These are phyloP conservation scores for Leccinum imitatum DNA, from an alignment of 768 basidiomycete species.

Conservation along the genomic window DNA sequence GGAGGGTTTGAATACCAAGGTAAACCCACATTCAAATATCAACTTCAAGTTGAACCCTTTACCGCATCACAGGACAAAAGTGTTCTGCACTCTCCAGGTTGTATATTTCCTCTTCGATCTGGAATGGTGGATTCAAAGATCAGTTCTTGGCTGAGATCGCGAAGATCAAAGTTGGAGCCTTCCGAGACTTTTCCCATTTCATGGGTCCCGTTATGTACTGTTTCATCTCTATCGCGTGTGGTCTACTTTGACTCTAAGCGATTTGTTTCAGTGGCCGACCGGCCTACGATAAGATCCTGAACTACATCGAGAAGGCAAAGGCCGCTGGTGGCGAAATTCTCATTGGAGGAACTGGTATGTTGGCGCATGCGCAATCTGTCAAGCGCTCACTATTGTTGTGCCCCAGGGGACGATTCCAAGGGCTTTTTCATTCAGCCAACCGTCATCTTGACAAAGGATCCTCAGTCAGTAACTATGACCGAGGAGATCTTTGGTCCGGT, in stretches of 20 bases:
- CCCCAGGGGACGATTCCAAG: conserved; percentile 77
- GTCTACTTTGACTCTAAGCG: background rate
- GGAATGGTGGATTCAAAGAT: conserved; percentile 86
- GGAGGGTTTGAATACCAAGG: conserved; percentile 97
- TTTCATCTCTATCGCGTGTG: background rate
- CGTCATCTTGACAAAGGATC: conserved; percentile 89
- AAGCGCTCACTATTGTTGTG: background rate
- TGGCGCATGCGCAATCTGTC: background rate
- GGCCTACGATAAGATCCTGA: conserved; percentile 85
- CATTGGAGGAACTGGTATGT: conserved; percentile 74
- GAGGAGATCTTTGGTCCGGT: conserved; percentile 99
- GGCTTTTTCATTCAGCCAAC: conserved; percentile 96
- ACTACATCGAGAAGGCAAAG: conserved; percentile 85
- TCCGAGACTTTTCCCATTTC: conserved; percentile 78
- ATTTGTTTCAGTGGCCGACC: conserved; percentile 58
- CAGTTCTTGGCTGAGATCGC: conserved; percentile 69
- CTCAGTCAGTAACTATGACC: conserved; percentile 82
- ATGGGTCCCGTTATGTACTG: conserved; percentile 94
- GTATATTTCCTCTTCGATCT: conserved; percentile 86
- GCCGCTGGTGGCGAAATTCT: conserved; percentile 87
- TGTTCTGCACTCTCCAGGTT: conserved; percentile 92
- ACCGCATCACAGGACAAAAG: conserved; percentile 69
- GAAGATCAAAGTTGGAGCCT: conserved; percentile 83
- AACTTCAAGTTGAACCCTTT: background rate
- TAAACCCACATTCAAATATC: conserved; percentile 23